Evolutionary conservation across 2,329 filamentous ascomycete species (phyloP).

Genomic region (Botrytis hyacinthi): DNA sequence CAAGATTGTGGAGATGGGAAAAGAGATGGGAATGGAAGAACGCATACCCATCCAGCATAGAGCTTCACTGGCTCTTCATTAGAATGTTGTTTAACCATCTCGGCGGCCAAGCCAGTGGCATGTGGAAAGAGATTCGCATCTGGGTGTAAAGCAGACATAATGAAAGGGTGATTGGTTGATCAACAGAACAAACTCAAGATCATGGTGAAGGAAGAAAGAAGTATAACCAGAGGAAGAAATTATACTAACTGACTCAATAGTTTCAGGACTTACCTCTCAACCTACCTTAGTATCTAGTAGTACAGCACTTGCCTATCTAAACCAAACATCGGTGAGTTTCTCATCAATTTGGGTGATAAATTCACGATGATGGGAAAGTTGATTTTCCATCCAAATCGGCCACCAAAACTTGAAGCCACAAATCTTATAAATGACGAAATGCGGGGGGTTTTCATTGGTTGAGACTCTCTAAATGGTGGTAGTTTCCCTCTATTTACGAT

Average conservation of each 20-base stretch:
- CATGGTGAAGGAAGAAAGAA: not conserved
- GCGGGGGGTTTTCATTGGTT: not conserved
- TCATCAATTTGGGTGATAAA: slow-evolving; percentile 23
- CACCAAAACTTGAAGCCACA: slow-evolving; percentile 3
- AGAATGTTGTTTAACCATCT: slow-evolving; percentile 47
- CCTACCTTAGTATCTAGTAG: not conserved
- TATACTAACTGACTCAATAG: not conserved
- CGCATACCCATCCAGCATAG: slow-evolving; percentile 69
- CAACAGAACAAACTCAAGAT: not conserved
- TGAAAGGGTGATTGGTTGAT: not conserved
- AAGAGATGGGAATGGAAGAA: too few species aligned
- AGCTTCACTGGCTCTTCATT: slow-evolving; percentile 57
- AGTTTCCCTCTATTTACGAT: not conserved
- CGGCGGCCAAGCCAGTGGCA: slow-evolving; percentile 50
- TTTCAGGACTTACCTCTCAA: not conserved
- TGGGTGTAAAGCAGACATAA: slow-evolving; percentile 24
- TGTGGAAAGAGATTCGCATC: slow-evolving; percentile 42
- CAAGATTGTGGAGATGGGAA: not conserved
- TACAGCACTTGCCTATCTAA: not conserved
- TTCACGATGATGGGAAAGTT: slow-evolving; percentile 16
- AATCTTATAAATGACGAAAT: not conserved
- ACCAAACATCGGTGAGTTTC: not conserved
- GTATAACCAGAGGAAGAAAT: not conserved
- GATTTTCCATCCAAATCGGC: slow-evolving; percentile 6
- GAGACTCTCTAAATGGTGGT: not conserved